A percentile compares a stretch with the other conserved stretches of the same genome.
Evolutionary conservation across 202 grass and related monocot genomes (phyloP).

Genomic region (Setaria italica): DNA sequence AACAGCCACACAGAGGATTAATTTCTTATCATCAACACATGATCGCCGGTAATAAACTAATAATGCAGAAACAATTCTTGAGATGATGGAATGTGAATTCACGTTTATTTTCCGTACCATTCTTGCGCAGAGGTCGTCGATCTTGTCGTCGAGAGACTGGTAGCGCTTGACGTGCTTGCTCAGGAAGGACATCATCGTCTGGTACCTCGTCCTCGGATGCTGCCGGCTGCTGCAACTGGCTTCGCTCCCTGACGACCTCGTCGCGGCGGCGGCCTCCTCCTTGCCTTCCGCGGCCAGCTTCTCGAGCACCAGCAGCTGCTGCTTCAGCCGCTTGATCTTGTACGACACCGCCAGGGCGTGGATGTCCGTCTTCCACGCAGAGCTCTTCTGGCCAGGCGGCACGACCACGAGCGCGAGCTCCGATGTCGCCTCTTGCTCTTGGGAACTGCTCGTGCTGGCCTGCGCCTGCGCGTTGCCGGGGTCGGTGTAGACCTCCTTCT

Average conservation of each 20-base stretch:
- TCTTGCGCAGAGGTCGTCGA: slow-evolving; percentile 71
- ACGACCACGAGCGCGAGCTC: slow-evolving; percentile 28
- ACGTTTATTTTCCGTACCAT: slow-evolving; percentile 43
- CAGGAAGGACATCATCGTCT: slow-evolving; percentile 61
- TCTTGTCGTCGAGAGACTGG: slow-evolving; percentile 92
- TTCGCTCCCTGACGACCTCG: slow-evolving; percentile 33
- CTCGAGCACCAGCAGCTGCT: slow-evolving; percentile 71
- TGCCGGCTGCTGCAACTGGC: slow-evolving; percentile 31
- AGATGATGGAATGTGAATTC: neutral
- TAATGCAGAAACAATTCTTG: neutral
- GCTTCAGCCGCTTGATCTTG: slow-evolving; percentile 94
- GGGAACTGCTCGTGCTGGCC: slow-evolving; percentile 10
- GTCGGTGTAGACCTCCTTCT: slow-evolving; percentile 69
- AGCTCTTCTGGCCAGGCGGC: slow-evolving; percentile 30
- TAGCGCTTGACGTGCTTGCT: slow-evolving; percentile 85
- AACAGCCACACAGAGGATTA: neutral
- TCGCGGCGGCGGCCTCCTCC: slow-evolving; percentile 12
- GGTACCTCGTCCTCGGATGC: slow-evolving; percentile 58
- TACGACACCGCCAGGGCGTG: slow-evolving; percentile 84
- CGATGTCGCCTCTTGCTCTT: slow-evolving; percentile 8
- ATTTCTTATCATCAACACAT: neutral
- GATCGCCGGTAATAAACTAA: neutral
- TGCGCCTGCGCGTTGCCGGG: slow-evolving; percentile 27
- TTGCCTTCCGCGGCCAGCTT: slow-evolving; percentile 50
- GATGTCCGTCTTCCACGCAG: slow-evolving; percentile 74